Evolutionary conservation across 2,329 filamentous ascomycete genomes (phyloP).

Genomic region (Chaetomiaceae sp.): DNA sequence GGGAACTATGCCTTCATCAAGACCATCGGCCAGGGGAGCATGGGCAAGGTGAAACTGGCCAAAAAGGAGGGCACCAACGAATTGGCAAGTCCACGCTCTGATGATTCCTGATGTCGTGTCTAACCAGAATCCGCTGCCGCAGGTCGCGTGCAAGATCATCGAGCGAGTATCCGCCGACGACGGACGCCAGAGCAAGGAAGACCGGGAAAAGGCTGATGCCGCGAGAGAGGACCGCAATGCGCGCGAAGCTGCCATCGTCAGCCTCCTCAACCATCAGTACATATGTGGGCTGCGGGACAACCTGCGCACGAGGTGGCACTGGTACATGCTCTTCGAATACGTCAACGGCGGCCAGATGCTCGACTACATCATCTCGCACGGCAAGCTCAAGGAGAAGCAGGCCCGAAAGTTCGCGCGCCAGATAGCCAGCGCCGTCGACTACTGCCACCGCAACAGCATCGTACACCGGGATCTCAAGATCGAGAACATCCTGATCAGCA

Average conservation of each 20-base stretch:
- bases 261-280: conserved; percentile 86
- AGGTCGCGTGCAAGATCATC: conserved; percentile 97
- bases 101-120: too few relatives aligned
- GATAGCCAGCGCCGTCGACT: conserved; percentile 93
- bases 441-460: conserved; percentile 96
- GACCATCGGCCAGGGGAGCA: conserved; percentile 94
- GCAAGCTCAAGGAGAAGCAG: conserved; percentile 95
- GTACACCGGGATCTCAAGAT: conserved; percentile 98
- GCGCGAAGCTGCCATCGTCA: conserved; percentile 92
- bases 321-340: conserved; percentile 99
- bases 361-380: conserved; percentile 98
- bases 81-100: conserved; percentile 57
- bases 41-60: conserved; percentile 97
- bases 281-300: conserved; percentile 95
- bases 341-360: conserved; percentile 99
- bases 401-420: conserved; percentile 96
- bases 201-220: conserved; percentile 86
- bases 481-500: conserved; percentile 98
- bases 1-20: conserved; percentile 95
- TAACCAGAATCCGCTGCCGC: conserved; percentile 11
- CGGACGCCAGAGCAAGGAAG: conserved; percentile 60
- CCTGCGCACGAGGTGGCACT: conserved; percentile 92
- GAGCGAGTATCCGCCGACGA: conserved; percentile 86
- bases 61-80: conserved; percentile 85
- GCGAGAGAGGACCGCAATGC: conserved; percentile 95